These are phyloP conservation scores for Arthrobotrys entomopaga DNA, from an alignment of 2,329 filamentous ascomycete species.

Conservation along the genomic window DNA sequence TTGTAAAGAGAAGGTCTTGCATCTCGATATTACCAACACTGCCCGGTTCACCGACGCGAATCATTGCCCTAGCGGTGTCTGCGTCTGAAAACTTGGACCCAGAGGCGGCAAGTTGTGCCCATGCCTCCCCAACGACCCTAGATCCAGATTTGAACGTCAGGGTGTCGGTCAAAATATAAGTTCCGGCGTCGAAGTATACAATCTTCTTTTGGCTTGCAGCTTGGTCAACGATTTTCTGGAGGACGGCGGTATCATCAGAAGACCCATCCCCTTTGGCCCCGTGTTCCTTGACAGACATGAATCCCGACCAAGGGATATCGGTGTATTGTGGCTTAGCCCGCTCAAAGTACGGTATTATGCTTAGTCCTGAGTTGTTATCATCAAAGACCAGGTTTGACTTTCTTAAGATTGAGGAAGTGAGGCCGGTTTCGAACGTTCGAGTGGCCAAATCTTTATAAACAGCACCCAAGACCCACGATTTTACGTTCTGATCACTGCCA, in stretches of 20 bases:
- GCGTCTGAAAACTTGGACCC: slow-evolving; percentile 69
- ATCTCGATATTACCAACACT: slow-evolving; percentile 73
- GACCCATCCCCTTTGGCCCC: slow-evolving; percentile 40
- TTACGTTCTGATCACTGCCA: neutral
- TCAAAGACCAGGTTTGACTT: too few species aligned
- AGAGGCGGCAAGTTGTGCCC: slow-evolving; percentile 60
- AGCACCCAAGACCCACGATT: slow-evolving; percentile 3
- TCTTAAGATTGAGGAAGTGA: neutral
- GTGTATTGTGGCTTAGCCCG: slow-evolving; percentile 69
- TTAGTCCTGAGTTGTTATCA: neutral
- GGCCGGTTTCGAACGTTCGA: too few species aligned
- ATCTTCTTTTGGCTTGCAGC: slow-evolving; percentile 65
- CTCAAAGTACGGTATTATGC: slow-evolving; percentile 63
- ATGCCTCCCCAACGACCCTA: slow-evolving; percentile 63
- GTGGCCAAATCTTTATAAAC: too few species aligned
- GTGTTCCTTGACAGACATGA: slow-evolving; percentile 63
- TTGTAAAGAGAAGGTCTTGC: slow-evolving; percentile 76
- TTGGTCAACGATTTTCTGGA: slow-evolving; percentile 64
- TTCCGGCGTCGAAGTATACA: slow-evolving; percentile 69
- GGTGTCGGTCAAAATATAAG: slow-evolving; percentile 68
- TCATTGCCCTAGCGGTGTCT: slow-evolving; percentile 70
- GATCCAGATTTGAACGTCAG: slow-evolving; percentile 64
- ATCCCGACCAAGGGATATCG: slow-evolving; percentile 60
- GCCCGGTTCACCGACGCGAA: slow-evolving; percentile 72
- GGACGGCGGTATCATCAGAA: slow-evolving; percentile 23